Base-by-base conservation (phyloP, 805 yeast species). In the Blastobotrys attinorum region DNA sequence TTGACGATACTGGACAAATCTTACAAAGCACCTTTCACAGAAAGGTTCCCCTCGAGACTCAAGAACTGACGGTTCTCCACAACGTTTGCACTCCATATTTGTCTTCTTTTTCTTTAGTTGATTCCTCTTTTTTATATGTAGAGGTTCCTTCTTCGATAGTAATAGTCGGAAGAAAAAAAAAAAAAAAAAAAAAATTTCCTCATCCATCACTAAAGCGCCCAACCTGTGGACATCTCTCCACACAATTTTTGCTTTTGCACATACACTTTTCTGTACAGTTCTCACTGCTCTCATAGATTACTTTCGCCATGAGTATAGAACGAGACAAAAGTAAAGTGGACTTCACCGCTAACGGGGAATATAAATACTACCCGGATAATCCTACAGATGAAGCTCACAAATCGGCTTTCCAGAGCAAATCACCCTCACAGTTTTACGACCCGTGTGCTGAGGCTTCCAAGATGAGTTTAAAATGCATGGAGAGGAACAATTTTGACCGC, bases 371-470 rank as follows among this genome's bases (percentile, higher is more conserved):
- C 56, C 97, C 97, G 0, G 98, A 92, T 52, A 78, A 79, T 43
- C 97, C 97, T 20, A 79, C 83, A 6, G 76, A 80, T 32, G 73
- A 76, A 42, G 65, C 76, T 21, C 89, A 85, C 59, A 79, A 79
- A 56, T 74, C 74, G 49, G 69, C 77, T 46, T 88, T 88, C 70
- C 70, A 78, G 1, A 65, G 76, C 15, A 89, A 90, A 56, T 89
- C 76, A 27, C 82, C 94, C 3, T 81, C 95, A 4, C 77, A 83
- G 59, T 92, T 72, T 62, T 90, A 83, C 57, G 97, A 90, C 59
- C 98, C 98, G 0, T 90, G 98, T 63, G 83, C 80, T 38, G 92
- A 88, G 57, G 80, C 92, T 31, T 73, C 96, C 7, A 80, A 79
- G 59, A 90, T 95, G 79, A 84, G 95, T 36, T 69, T 88, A 51